Conservation (phyloP, 805 yeast species). For the Vanderwaltozyma yarrowii region DNA sequence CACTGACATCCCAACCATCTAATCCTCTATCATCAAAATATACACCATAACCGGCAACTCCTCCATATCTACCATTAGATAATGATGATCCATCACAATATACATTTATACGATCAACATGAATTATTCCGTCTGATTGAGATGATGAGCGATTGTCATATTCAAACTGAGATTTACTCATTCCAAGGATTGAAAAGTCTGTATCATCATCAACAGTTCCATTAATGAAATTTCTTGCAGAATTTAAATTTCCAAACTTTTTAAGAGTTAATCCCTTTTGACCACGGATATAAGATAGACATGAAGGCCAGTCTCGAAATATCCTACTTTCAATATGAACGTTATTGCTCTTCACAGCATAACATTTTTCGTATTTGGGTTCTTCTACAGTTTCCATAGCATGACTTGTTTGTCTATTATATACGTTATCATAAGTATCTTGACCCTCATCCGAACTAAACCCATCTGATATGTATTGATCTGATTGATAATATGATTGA, state of each 20-base stretch:
- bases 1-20: slow-evolving; percentile 36
- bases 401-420: not conserved
- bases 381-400: too few species aligned
- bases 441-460: too few species aligned
- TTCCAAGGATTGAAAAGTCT: slow-evolving; percentile 17
- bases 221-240: slow-evolving; percentile 27
- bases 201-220: slow-evolving; percentile 8
- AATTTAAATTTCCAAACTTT: slow-evolving; percentile 29
- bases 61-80: slow-evolving; percentile 39
- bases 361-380: slow-evolving; percentile 7
- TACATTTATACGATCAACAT: slow-evolving; percentile 18
- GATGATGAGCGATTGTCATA: too few species aligned
- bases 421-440: too few species aligned
- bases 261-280: slow-evolving; percentile 34
- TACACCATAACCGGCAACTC: slow-evolving; percentile 59
- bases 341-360: slow-evolving; percentile 28
- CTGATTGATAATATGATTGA: too few species aligned
- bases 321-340: slow-evolving; percentile 19
- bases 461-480: too few species aligned
- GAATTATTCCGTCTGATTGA: too few species aligned
- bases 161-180: too few species aligned
- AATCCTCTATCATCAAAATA: slow-evolving; percentile 47
- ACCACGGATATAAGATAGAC: slow-evolving; percentile 23
- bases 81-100: slow-evolving; percentile 76
- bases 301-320: slow-evolving; percentile 27